Base-by-base conservation (phyloP, 768 basidiomycete genomes). In the Exidia glandulosa region DNA sequence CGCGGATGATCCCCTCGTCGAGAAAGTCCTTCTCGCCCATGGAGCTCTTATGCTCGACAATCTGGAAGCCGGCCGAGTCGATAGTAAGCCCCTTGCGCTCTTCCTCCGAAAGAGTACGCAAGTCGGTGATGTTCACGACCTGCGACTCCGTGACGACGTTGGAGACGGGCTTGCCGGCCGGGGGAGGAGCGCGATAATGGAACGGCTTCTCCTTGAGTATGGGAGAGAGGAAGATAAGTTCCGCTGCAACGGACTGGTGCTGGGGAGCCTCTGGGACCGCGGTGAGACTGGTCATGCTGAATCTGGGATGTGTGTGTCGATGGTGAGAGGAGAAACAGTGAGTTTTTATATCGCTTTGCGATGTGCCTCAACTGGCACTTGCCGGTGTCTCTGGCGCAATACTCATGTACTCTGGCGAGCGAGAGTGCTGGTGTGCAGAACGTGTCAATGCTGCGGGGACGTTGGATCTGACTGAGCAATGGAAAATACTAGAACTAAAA, bases 1-100 rank as follows among this genome's bases (percentile, higher is more conserved):
- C 64, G 64, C 74, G 64, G 36, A 86, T 77, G 16, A 77, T 77
- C 13, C 75, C 77, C 41, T 83, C 81, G 60, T 79, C 72, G 0
- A 61, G 61, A 69, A 86, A 86, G 0, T 73, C 61, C 10, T 70
- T 75, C 68, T 74, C 75, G 57, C 63, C 59, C n/a, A n/a, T n/a
- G n/a, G n/a, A n/a, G 59, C 72, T 73, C 3, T 66, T 68, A 29
- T 68, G 57, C 34, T 69, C 66, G 30, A 71, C 58, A 63, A 75
- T 75, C 63, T 74, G 72, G 67, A 80, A 80, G n/a, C 79, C 79
- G n/a, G 73, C 72, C 56, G 66, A 66, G 58, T 79, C 77, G 41
- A 76, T 68, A 1, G 60, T 61, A 59, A 70, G 68, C 16, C 56
- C 56, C 13, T 57, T 45, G 10, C 41, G 7, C 41, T 45, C 41